Percentiles rank a stretch among this genome's conserved stretches.
Conservation (phyloP, 306 rosid genomes). For the Pterocarpus macrocarpus region DNA sequence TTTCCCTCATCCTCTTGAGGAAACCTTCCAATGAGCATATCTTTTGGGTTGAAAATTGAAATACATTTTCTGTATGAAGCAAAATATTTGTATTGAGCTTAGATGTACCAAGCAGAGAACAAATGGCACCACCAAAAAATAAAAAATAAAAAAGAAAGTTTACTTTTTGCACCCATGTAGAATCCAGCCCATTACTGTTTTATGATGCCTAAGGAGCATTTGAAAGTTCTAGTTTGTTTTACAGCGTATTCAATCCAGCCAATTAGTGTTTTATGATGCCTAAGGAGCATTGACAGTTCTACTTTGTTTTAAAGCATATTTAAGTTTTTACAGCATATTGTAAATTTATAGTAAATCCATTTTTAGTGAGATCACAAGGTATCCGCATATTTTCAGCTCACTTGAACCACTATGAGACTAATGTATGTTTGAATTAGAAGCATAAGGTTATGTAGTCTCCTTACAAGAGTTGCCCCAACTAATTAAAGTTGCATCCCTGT, state of each 20-base stretch:
- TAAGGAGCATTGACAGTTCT: constrained; percentile 26
- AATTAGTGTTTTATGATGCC: constrained; percentile 6
- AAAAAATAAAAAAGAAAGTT: neutral
- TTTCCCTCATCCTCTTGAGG: constrained; percentile 13
- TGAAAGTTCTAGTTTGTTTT: constrained; percentile 31
- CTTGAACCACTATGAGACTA: neutral
- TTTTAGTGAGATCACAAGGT: neutral
- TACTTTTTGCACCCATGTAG: constrained; percentile 10
- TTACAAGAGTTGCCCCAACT: neutral
- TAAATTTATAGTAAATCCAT: neutral
- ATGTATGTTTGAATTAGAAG: neutral
- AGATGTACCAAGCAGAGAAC: neutral
- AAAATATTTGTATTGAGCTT: constrained; percentile 24
- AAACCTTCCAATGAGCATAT: constrained; percentile 22
- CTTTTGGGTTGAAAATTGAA: constrained; percentile 22
- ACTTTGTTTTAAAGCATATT: constrained; percentile 28
- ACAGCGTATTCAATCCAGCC: neutral
- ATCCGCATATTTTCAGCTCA: neutral
- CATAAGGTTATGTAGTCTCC: neutral
- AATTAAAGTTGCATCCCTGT: neutral
- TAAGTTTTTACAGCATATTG: constrained; percentile 3
- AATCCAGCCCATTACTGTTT: constrained; percentile 2
- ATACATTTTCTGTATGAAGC: constrained; percentile 16
- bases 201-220: constrained; percentile 29
- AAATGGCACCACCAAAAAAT: neutral